Evolutionary conservation across 1,284 basidiomycete species (phyloP).

Genomic region (Golubevia pallescens): DNA sequence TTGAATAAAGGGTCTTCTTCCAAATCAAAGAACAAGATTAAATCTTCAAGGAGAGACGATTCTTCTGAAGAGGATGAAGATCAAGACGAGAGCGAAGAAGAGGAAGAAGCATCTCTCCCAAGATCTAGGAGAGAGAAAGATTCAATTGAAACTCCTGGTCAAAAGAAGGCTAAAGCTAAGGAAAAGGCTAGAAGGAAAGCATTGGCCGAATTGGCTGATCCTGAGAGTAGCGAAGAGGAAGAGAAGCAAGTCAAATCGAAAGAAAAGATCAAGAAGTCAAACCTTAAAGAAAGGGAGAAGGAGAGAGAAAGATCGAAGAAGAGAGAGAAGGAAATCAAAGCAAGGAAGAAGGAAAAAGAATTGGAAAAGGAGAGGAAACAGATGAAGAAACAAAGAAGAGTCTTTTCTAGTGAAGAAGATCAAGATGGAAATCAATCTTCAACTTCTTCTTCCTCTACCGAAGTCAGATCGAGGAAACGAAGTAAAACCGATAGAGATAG

Average conservation of each 20-base stretch:
- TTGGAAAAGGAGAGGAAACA: not conserved
- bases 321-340: not conserved
- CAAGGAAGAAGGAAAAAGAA: conserved; percentile 3
- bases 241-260: not conserved
- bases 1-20: not conserved
- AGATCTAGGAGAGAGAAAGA: conserved; percentile 1
- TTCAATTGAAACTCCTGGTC: not conserved
- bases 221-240: conserved; percentile 2
- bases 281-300: conserved; percentile 6
- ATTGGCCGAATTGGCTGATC: not conserved
- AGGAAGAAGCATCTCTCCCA: conserved; percentile 5
- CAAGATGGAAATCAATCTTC: not conserved
- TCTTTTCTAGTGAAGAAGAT: not conserved
- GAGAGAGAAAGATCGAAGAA: conserved; percentile 9
- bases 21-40: not conserved
- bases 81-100: conserved; percentile 1
- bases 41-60: not conserved
- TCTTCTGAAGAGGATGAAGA: not conserved
- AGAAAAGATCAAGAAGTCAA: conserved; percentile 1
- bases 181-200: conserved; percentile 4
- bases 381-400: not conserved
- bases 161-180: conserved; percentile 2
- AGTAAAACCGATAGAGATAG: not conserved
- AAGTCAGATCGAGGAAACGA: not conserved
- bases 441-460: not conserved